phyloP scores from a whole-genome alignment of 2,329 filamentous ascomycete species.

The Penicillium crustosum region DNA sequence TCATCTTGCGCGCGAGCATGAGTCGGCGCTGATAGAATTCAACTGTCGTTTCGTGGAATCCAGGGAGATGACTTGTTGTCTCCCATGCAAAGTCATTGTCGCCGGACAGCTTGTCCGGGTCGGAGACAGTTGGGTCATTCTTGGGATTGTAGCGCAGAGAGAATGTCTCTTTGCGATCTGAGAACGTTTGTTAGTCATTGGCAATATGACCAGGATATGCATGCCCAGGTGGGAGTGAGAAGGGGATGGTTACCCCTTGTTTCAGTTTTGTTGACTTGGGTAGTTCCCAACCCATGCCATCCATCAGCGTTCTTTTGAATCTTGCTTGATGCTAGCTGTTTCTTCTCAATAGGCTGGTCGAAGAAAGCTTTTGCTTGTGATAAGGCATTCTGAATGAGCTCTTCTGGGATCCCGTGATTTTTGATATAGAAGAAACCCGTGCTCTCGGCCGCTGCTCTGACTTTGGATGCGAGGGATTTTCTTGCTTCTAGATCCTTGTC shows the following conservation, averaged over 20 bases:
- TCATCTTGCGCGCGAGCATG: conserved; percentile 52
- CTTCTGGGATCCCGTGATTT: conserved; percentile 49
- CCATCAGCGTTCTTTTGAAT: conserved; percentile 51
- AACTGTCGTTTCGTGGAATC: conserved; percentile 22
- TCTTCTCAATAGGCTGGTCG: conserved; percentile 46
- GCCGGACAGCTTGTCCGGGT: conserved; percentile 46
- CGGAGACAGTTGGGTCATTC: conserved; percentile 50
- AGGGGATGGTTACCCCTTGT: conserved; percentile 40
- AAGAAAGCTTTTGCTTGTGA: conserved; percentile 45
- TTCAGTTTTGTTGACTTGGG: conserved; percentile 34
- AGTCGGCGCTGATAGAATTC: conserved; percentile 36
- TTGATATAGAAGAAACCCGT: conserved; percentile 59
- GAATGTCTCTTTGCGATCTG: conserved; percentile 55
- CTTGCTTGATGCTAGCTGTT: conserved; percentile 38
- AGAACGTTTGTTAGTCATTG: background rate
- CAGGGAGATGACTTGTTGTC: conserved; percentile 48
- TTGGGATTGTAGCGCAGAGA: conserved; percentile 55
- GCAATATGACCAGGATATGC: background rate
- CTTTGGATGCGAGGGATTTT: conserved; percentile 41
- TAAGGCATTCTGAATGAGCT: conserved; percentile 21
- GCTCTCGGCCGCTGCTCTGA: conserved; percentile 50
- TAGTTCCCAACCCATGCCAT: conserved; percentile 38
- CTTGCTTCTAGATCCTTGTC: conserved; percentile 39
- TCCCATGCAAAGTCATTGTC: conserved; percentile 57
- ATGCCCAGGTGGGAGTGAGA: background rate